phyloP scores from a whole-genome alignment of 352 stramenopile species.

The Pythium monospermum region DNA sequence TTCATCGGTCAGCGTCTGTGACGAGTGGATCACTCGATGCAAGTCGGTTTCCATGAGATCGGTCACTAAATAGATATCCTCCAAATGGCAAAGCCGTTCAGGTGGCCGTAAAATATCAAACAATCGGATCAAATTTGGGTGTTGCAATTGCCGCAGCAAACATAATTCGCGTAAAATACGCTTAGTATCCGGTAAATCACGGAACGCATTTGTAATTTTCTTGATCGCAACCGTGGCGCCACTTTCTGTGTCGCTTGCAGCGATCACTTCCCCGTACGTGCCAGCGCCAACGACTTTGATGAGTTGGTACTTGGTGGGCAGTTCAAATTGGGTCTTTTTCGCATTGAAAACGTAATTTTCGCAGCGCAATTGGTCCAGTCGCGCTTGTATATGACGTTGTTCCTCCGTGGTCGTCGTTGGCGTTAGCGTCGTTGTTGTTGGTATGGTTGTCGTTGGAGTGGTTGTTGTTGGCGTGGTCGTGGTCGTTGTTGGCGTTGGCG shows the following conservation, averaged over 20 bases:
- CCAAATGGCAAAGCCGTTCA: slow-evolving; percentile 90
- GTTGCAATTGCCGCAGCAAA: slow-evolving; percentile 79
- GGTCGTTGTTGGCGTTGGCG: too few species aligned
- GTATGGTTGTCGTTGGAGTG: too few species aligned
- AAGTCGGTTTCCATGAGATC: slow-evolving; percentile 96
- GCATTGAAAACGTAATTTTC: slow-evolving; percentile 66
- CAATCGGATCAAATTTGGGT: slow-evolving; percentile 92
- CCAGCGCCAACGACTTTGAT: slow-evolving; percentile 79
- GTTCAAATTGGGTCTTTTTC: slow-evolving; percentile 67
- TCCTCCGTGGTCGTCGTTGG: neutral
- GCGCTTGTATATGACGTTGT: slow-evolving; percentile 24
- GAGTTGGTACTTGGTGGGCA: slow-evolving; percentile 74
- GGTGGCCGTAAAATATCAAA: slow-evolving; percentile 91
- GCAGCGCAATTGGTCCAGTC: slow-evolving; percentile 35
- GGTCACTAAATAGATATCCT: slow-evolving; percentile 96
- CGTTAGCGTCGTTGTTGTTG: neutral
- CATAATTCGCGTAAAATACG: slow-evolving; percentile 95
- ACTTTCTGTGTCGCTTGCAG: slow-evolving; percentile 72
- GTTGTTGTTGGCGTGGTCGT: slow-evolving; percentile 42
- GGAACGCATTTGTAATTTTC: slow-evolving; percentile 88
- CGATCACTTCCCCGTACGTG: slow-evolving; percentile 79
- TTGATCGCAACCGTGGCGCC: slow-evolving; percentile 92
- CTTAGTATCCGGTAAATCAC: slow-evolving; percentile 73
- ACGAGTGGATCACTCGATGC: slow-evolving; percentile 88
- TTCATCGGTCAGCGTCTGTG: slow-evolving; percentile 88